phyloP scores from a whole-genome alignment of 1,284 basidiomycete species.

The Sphaerobolus stellatus region DNA sequence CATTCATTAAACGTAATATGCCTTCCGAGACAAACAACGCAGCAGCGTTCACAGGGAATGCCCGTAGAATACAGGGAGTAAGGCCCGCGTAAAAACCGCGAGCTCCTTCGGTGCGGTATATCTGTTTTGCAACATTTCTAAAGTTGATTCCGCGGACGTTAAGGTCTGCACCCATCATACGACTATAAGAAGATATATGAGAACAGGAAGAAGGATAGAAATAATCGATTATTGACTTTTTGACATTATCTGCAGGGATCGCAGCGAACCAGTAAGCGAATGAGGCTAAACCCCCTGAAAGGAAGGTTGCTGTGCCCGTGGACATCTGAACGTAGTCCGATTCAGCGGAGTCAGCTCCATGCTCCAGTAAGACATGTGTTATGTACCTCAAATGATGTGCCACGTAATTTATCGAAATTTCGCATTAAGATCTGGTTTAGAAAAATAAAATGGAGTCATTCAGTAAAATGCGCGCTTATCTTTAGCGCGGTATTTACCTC shows the following conservation, averaged over 20 bases:
- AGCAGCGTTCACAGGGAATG: conserved; percentile 71
- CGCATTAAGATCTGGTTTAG: not conserved
- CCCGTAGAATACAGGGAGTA: conserved; percentile 59
- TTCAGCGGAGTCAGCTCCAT: conserved; percentile 9
- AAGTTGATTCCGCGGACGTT: conserved; percentile 49
- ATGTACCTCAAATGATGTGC: conserved; percentile 51
- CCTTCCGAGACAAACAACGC: conserved; percentile 73
- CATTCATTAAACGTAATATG: conserved; percentile 58
- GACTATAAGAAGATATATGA: conserved; percentile 34
- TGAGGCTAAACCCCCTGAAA: conserved; percentile 65
- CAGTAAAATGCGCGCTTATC: too few relatives aligned
- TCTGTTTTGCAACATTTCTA: conserved; percentile 45
- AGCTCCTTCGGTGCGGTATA: conserved; percentile 50
- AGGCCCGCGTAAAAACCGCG: conserved; percentile 59
- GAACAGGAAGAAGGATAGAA: conserved; percentile 6
- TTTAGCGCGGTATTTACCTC: too few relatives aligned
- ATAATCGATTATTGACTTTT: conserved; percentile 52
- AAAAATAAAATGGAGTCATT: not conserved
- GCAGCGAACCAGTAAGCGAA: conserved; percentile 68
- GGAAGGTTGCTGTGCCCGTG: conserved; percentile 63
- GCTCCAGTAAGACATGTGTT: not conserved
- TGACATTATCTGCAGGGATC: conserved; percentile 76
- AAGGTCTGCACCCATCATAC: conserved; percentile 57
- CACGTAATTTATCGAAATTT: not conserved
- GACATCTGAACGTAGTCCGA: conserved; percentile 44